Conservation (phyloP, 441 rosid genomes). For the Adansonia madagascariensis region DNA sequence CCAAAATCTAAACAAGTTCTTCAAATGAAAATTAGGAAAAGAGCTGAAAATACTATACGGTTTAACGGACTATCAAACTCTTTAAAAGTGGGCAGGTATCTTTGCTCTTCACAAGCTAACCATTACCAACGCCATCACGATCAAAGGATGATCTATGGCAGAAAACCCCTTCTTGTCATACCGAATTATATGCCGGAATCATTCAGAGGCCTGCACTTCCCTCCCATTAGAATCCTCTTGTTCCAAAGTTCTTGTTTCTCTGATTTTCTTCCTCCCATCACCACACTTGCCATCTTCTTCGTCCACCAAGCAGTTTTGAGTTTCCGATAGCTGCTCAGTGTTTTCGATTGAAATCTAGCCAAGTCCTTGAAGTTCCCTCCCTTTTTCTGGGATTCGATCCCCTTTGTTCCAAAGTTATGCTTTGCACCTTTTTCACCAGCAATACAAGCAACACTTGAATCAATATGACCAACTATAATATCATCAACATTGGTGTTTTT, state of each 20-base stretch:
- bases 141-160: slow-evolving; percentile 40
- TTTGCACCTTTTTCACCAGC: background rate
- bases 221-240: slow-evolving; percentile 82
- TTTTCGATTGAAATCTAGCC: slow-evolving; percentile 23
- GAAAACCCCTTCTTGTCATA: slow-evolving; percentile 52
- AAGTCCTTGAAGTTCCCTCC: background rate
- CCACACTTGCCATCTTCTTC: background rate
- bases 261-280: slow-evolving; percentile 18
- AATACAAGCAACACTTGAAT: background rate
- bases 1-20: background rate
- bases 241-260: slow-evolving; percentile 53
- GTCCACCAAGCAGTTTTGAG: background rate
- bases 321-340: slow-evolving; percentile 25
- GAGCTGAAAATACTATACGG: background rate
- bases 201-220: slow-evolving; percentile 57
- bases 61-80: background rate
- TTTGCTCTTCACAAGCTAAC: background rate
- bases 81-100: background rate
- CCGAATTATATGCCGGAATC: slow-evolving; percentile 39
- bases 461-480: background rate
- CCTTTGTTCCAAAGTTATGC: background rate
- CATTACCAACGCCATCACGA: background rate
- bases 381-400: background rate
- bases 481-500: background rate
- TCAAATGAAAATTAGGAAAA: background rate